These are phyloP conservation scores for Leishmania martiniquensis DNA, from an alignment of 208 protist species.

Conservation along the genomic window DNA sequence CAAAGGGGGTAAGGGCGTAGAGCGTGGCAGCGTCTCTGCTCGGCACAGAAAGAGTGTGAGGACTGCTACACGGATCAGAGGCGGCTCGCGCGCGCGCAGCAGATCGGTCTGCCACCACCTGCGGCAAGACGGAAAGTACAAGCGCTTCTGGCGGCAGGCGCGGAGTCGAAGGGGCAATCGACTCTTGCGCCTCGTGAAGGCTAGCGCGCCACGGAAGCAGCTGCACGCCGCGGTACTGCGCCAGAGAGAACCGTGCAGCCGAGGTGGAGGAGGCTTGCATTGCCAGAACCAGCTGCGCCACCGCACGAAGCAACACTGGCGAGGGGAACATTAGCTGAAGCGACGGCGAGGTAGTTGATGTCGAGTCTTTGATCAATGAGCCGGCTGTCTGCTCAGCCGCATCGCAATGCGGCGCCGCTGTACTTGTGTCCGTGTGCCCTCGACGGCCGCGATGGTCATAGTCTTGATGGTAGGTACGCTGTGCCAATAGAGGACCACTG, in stretches of 20 bases:
- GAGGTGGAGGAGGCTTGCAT: conserved; percentile 23
- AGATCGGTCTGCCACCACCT: conserved; percentile 20
- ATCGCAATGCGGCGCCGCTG: not conserved
- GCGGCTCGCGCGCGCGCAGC: not conserved
- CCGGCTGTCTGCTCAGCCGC: not conserved
- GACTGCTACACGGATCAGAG: not conserved
- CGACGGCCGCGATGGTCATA: not conserved
- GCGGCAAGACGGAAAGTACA: conserved; percentile 22
- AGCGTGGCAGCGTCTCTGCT: not conserved
- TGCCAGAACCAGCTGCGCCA: conserved; percentile 30
- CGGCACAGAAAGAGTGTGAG: not conserved
- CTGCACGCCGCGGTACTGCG: conserved; percentile 16
- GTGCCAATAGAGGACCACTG: conserved; percentile 1
- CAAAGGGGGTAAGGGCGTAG: not conserved
- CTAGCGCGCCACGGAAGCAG: conserved; percentile 13
- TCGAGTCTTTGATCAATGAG: not conserved
- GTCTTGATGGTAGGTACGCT: not conserved
- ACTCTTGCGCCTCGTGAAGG: not conserved
- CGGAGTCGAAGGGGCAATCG: not conserved
- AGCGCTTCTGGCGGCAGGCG: conserved; percentile 2
- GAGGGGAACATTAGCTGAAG: conserved; percentile 11
- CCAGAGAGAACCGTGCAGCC: conserved; percentile 13
- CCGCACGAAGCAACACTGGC: conserved; percentile 17
- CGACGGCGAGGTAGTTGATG: not conserved
- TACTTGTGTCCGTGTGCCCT: too few species aligned